phyloP scores from a whole-genome alignment of 2,329 filamentous ascomycete species.

The Neodidymelliopsis sp. region DNA sequence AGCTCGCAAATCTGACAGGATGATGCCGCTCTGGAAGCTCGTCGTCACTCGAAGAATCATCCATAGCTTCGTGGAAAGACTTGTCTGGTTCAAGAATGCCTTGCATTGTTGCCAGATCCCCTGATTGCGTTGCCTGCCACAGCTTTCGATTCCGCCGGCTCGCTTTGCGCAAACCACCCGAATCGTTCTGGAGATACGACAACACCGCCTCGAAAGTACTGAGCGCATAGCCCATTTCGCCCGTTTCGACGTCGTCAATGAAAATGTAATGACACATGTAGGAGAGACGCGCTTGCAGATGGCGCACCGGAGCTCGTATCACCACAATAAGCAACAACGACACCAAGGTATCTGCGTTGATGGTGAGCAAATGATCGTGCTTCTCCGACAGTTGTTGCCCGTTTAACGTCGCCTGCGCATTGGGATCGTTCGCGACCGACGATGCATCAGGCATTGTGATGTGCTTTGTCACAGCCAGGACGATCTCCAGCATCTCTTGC shows the following conservation, averaged over 20 bases:
- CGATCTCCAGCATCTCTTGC: slow-evolving; percentile 85
- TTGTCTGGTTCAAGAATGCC: slow-evolving; percentile 78
- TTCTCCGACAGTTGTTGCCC: slow-evolving; percentile 57
- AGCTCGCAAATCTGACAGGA: slow-evolving; percentile 44
- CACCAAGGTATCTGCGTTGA: slow-evolving; percentile 90
- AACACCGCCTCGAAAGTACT: slow-evolving; percentile 96
- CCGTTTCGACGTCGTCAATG: slow-evolving; percentile 95
- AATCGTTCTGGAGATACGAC: slow-evolving; percentile 84
- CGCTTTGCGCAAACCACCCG: slow-evolving; percentile 79
- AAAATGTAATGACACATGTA: slow-evolving; percentile 99
- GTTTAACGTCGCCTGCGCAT: slow-evolving; percentile 34
- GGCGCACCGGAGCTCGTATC: slow-evolving; percentile 85
- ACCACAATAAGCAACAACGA: slow-evolving; percentile 91
- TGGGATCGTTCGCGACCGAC: slow-evolving; percentile 32
- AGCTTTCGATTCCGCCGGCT: slow-evolving; percentile 85
- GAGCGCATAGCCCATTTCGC: slow-evolving; percentile 93
- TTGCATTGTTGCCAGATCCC: slow-evolving; percentile 76
- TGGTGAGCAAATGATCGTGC: slow-evolving; percentile 64
- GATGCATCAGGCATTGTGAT: slow-evolving; percentile 68
- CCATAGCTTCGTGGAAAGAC: slow-evolving; percentile 46
- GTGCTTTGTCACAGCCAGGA: slow-evolving; percentile 82
- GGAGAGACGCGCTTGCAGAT: slow-evolving; percentile 85
- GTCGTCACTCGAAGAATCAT: slow-evolving; percentile 40
- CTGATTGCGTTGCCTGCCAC: slow-evolving; percentile 86
- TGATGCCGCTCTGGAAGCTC: slow-evolving; percentile 30